These are phyloP conservation scores for Triglochin maritima DNA, from an alignment of 106 monocot genomes.

Conservation along the genomic window DNA sequence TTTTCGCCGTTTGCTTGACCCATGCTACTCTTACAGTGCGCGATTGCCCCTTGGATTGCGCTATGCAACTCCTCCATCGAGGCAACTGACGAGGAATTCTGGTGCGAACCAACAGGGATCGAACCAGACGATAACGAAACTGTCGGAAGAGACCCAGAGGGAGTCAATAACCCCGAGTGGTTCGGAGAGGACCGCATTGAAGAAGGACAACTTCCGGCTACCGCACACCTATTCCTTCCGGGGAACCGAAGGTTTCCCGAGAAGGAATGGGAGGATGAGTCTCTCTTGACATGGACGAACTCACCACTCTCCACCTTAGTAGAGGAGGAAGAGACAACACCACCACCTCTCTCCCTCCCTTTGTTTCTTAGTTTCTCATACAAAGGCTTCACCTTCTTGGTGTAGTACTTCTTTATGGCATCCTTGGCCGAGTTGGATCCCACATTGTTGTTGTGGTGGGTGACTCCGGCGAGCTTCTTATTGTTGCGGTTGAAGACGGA, in stretches of 20 bases:
- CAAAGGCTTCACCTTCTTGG: conserved; percentile 72
- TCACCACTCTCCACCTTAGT: neutral
- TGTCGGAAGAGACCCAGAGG: neutral
- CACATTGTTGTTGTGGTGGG: neutral
- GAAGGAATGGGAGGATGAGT: conserved; percentile 35
- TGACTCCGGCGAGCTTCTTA: conserved; percentile 11
- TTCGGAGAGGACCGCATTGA: conserved; percentile 82
- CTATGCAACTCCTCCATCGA: conserved; percentile 94
- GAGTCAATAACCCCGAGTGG: conserved; percentile 58
- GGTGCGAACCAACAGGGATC: neutral
- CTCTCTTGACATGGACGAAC: neutral
- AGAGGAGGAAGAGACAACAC: neutral
- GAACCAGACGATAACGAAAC: neutral
- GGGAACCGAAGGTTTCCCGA: conserved; percentile 59
- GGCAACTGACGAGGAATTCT: neutral
- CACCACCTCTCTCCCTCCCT: neutral
- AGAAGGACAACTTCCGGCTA: conserved; percentile 60
- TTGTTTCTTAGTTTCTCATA: conserved; percentile 40
- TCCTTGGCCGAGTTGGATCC: conserved; percentile 34
- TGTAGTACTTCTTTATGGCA: conserved; percentile 62
- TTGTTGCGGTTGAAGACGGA: conserved; percentile 66
- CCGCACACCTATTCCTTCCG: conserved; percentile 30
- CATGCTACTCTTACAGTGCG: conserved; percentile 84
- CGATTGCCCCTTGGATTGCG: conserved; percentile 83
- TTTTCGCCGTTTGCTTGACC: neutral